These are phyloP conservation scores for Coleophoma cylindrospora DNA, from an alignment of 2,329 filamentous ascomycete genomes.

Conservation along the genomic window DNA sequence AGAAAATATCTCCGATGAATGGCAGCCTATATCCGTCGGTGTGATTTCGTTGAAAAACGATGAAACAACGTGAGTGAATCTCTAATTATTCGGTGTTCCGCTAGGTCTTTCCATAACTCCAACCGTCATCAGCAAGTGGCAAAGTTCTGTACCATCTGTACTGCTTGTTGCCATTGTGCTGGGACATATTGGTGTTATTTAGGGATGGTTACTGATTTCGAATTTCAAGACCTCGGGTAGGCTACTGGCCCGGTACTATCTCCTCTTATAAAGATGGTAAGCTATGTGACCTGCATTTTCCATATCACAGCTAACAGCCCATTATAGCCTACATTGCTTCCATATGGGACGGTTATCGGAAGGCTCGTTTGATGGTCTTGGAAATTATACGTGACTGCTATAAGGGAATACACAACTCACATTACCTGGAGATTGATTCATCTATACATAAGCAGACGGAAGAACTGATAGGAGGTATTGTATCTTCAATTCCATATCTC, in stretches of 20 bases:
- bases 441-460: neutral
- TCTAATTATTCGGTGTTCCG: neutral
- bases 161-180: too few relatives aligned
- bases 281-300: neutral
- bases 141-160: too few relatives aligned
- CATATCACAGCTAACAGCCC: neutral
- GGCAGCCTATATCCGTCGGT: neutral
- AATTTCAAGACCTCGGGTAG: neutral
- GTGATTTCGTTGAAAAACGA: neutral
- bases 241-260: neutral
- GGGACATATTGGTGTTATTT: too few relatives aligned
- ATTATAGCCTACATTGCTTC: conserved; percentile 39
- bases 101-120: too few relatives aligned
- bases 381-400: conserved; percentile 38
- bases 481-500: conserved; percentile 15
- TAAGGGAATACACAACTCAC: neutral
- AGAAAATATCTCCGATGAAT: neutral
- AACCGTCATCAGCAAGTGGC: too few relatives aligned
- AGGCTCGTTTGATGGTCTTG: conserved; percentile 44
- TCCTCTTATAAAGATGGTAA: neutral
- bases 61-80: neutral
- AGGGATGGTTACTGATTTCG: neutral
- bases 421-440: neutral
- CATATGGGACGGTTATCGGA: conserved; percentile 48
- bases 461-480: conserved; percentile 6